phyloP scores from a whole-genome alignment of 2,329 filamentous ascomycete genomes.

The Diaporthe destruens region DNA sequence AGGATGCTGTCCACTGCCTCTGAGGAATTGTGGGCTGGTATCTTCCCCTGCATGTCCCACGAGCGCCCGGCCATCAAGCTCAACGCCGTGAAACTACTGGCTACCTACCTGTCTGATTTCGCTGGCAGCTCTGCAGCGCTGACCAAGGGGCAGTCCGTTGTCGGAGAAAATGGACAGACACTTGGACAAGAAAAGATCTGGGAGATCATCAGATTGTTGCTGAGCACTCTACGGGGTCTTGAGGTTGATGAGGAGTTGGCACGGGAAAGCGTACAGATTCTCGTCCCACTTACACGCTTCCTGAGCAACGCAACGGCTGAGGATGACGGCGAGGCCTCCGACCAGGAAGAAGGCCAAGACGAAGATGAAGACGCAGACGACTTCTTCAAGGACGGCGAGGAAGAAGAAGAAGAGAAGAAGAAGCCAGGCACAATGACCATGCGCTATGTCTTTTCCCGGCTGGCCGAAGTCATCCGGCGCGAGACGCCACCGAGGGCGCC shows the following conservation, averaged over 20 bases:
- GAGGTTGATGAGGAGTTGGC: slow-evolving; percentile 81
- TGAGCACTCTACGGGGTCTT: slow-evolving; percentile 70
- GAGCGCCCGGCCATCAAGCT: slow-evolving; percentile 81
- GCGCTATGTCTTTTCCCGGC: slow-evolving; percentile 81
- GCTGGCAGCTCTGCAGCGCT: slow-evolving; percentile 68
- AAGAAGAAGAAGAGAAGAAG: slow-evolving; percentile 50
- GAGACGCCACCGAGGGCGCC: slow-evolving; percentile 75
- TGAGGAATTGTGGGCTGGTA: slow-evolving; percentile 76
- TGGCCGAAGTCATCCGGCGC: slow-evolving; percentile 83
- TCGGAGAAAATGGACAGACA: slow-evolving; percentile 77
- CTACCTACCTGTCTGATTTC: slow-evolving; percentile 84
- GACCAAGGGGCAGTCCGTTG: slow-evolving; percentile 70
- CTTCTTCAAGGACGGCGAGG: slow-evolving; percentile 49
- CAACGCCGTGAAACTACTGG: slow-evolving; percentile 79
- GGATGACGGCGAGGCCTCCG: slow-evolving; percentile 58
- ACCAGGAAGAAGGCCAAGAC: slow-evolving; percentile 56
- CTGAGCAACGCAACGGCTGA: slow-evolving; percentile 64
- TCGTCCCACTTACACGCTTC: slow-evolving; percentile 81
- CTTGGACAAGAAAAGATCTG: slow-evolving; percentile 75
- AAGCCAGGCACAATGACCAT: slow-evolving; percentile 65
- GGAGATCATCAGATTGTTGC: slow-evolving; percentile 65
- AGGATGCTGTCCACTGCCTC: slow-evolving; percentile 71
- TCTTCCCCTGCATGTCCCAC: slow-evolving; percentile 78
- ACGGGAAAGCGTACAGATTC: slow-evolving; percentile 81
- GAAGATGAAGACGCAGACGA: slow-evolving; percentile 52